Evolutionary conservation across 345 rosid species (phyloP), one percentile per base, ranked within the genome.

Genomic region (Trapa bicornis): DNA sequence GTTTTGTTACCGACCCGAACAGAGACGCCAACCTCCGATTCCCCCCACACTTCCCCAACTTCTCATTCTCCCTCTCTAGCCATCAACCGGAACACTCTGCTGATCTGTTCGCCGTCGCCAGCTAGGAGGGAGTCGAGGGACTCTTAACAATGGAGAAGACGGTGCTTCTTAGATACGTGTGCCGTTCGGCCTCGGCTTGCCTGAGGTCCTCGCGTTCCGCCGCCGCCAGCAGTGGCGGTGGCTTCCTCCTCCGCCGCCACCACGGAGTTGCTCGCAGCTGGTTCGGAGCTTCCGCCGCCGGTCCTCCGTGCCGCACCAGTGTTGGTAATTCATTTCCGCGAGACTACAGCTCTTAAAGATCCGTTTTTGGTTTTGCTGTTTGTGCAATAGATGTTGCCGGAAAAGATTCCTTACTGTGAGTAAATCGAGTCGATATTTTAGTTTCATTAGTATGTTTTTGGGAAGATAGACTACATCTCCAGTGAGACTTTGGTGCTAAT

Each of bases 111-210:
- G 60, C 60, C 9, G 60, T n/a, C 2, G 60, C 60, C 6, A n/a
- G 29, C 33, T 54, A 0, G 9, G 48, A 45, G 48, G 13, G 60
- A 54, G 35, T 54, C 60, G 60, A 41, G 43, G 43, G 43, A 41
- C 43, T 3, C 43, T 8, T 4, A 8, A 41, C 6, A 8, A 41
- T 41, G 43, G 43, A 61, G 37, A 61, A 73, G 79, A 77, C 73
- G 84, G 70, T 57, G n/a, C 48, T 61, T 6, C 41, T 77, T 54
- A 68, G 81, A 69, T 75, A 79, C 37, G 43, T 80, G 11, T 67
- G 11, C 70, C 75, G 79, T 29, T 70, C 67, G 13, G 67, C 67
- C 48, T 71, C 79, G 37, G 68, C 77, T 35, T 64, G 58, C 16
- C 50, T 66, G 42, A 38, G 81, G 41, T 80, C 75, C 32, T 67